Percentiles rank a stretch among this genome's conserved stretches.
Conservation (phyloP, 805 yeast genomes). For the Kuraishia piskuri region DNA sequence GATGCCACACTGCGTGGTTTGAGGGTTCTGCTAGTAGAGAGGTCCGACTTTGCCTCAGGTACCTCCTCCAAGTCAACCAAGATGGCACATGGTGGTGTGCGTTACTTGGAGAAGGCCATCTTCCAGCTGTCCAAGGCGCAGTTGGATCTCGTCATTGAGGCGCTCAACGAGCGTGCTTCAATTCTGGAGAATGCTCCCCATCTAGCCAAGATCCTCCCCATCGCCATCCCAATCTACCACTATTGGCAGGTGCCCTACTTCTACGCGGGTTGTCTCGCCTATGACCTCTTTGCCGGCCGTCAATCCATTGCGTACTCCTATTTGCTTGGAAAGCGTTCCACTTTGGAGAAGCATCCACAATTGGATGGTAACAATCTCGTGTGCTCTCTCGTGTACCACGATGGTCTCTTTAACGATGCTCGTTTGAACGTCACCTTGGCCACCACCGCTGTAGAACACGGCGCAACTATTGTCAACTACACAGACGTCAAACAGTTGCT, state of each 20-base stretch:
- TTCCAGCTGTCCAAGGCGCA: constrained; percentile 89
- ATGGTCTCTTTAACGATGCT: constrained; percentile 89
- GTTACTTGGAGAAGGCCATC: constrained; percentile 91
- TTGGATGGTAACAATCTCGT: constrained; percentile 69
- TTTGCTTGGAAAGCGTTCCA: constrained; percentile 54
- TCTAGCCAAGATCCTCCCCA: constrained; percentile 76
- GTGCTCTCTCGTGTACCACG: constrained; percentile 91
- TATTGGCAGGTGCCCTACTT: constrained; percentile 96
- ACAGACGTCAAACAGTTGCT: constrained; percentile 69
- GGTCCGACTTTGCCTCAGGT: constrained; percentile 85
- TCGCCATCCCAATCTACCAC: constrained; percentile 91
- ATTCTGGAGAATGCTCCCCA: constrained; percentile 91
- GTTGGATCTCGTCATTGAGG: constrained; percentile 81
- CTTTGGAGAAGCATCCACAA: constrained; percentile 78
- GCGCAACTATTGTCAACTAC: constrained; percentile 87
- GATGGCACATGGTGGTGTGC: constrained; percentile 96
- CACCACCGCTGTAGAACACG: constrained; percentile 73
- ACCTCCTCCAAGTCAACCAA: constrained; percentile 92
- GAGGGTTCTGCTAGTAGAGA: constrained; percentile 80
- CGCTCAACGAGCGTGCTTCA: constrained; percentile 78
- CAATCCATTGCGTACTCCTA: constrained; percentile 79
- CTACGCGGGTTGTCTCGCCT: constrained; percentile 84
- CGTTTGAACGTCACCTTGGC: constrained; percentile 86
- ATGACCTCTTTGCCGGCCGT: constrained; percentile 86
- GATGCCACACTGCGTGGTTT: constrained; percentile 90